Percentiles rank a stretch among this genome's conserved stretches.
phyloP scores from a whole-genome alignment of 768 basidiomycete species.

The Boletus vermiculosoides region DNA sequence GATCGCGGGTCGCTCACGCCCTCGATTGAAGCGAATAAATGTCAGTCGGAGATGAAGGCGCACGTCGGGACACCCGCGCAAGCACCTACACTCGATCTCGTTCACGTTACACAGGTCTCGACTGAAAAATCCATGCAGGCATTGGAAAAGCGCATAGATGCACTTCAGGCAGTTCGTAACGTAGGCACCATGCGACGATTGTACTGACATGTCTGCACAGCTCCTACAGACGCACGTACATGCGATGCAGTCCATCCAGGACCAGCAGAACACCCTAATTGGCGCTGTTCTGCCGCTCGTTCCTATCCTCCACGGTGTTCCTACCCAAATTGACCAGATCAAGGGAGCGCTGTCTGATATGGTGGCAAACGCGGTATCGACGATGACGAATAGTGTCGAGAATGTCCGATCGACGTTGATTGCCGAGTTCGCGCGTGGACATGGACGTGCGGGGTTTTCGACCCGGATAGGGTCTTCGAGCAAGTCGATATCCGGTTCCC shows the following conservation, averaged over 20 bases:
- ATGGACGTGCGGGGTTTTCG: neutral
- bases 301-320: conserved; percentile 58
- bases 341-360: conserved; percentile 18
- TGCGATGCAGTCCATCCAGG: conserved; percentile 55
- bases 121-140: conserved; percentile 40
- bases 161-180: conserved; percentile 47
- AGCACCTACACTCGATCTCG: conserved; percentile 35
- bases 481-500: neutral
- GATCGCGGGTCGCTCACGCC: conserved; percentile 6
- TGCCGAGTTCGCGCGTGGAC: conserved; percentile 1
- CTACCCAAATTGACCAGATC: conserved; percentile 47
- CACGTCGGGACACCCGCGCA: conserved; percentile 60
- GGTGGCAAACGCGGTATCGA: conserved; percentile 19
- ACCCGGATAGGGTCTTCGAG: conserved; percentile 5
- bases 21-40: conserved; percentile 53
- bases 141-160: conserved; percentile 55
- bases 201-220: conserved; percentile 32
- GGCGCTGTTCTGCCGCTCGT: conserved; percentile 56
- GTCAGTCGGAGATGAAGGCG: conserved; percentile 59
- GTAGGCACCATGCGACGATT: neutral
- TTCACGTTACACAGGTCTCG: conserved; percentile 42
- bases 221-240: conserved; percentile 54
- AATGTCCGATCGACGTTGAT: conserved; percentile 12
- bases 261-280: conserved; percentile 33
- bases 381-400: conserved; percentile 16